These are phyloP conservation scores for Fagopyrum esculentum DNA, from an alignment of 148 eudicot genomes.

Conservation along the genomic window DNA sequence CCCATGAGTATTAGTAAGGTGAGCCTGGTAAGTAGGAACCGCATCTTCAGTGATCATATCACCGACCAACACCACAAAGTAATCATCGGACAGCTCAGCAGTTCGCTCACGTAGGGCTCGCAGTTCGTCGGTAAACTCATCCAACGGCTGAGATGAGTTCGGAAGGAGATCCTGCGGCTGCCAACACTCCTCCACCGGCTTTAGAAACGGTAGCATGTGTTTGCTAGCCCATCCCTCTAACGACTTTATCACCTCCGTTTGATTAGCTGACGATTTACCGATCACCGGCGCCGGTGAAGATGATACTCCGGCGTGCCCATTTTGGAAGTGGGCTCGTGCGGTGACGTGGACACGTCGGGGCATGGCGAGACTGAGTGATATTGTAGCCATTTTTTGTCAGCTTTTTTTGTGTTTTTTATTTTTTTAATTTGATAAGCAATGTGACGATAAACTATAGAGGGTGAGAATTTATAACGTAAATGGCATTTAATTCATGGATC, in stretches of 20 bases:
- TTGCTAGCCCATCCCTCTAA: slow-evolving; percentile 22
- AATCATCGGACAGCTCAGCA: slow-evolving; percentile 26
- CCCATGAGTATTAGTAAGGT: slow-evolving; percentile 25
- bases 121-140: slow-evolving; percentile 18
- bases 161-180: slow-evolving; percentile 31
- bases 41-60: slow-evolving; percentile 40
- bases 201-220: slow-evolving; percentile 21
- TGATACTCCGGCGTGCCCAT: neutral
- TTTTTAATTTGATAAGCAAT: too few relatives aligned
- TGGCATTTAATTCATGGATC: too few relatives aligned
- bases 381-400: neutral
- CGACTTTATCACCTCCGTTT: slow-evolving; percentile 24
- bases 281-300: neutral
- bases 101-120: slow-evolving; percentile 18
- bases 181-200: slow-evolving; percentile 33
- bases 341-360: neutral
- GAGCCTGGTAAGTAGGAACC: slow-evolving; percentile 32
- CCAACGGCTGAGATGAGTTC: slow-evolving; percentile 17
- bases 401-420: neutral
- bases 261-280: slow-evolving; percentile 14
- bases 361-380: neutral
- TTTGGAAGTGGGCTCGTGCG: neutral
- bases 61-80: slow-evolving; percentile 34
- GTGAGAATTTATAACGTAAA: too few relatives aligned
- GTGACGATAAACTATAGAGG: too few relatives aligned